Evolutionary conservation across 2,329 filamentous ascomycete genomes (phyloP).

Genomic region (Pseudogymnoascus sp.): DNA sequence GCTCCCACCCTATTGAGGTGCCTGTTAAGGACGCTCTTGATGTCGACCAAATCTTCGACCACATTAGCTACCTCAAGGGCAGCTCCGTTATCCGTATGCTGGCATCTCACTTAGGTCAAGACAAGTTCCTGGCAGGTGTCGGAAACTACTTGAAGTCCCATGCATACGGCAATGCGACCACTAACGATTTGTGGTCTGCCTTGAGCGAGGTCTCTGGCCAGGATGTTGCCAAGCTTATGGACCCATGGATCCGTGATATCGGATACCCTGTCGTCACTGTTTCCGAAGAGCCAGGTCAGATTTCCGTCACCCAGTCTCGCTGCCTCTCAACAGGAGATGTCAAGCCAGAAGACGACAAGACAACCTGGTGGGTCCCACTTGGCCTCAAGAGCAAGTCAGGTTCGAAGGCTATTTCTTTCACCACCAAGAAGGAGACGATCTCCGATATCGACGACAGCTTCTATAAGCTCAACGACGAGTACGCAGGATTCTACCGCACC

Average conservation of each 20-base stretch:
- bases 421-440: conserved; percentile 68
- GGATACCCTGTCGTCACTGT: conserved; percentile 88
- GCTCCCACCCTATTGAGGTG: conserved; percentile 93
- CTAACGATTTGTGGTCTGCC: conserved; percentile 82
- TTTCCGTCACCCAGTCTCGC: conserved; percentile 74
- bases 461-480: conserved; percentile 88
- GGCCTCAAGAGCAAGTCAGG: conserved; percentile 69
- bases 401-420: conserved; percentile 58
- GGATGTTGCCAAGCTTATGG: conserved; percentile 81
- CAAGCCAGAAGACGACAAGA: conserved; percentile 82
- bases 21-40: conserved; percentile 88
- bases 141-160: conserved; percentile 82
- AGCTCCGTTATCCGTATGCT: conserved; percentile 96
- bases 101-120: conserved; percentile 76
- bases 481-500: conserved; percentile 84
- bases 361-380: conserved; percentile 92
- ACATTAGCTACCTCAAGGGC: conserved; percentile 93
- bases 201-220: conserved; percentile 79
- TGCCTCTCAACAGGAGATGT: conserved; percentile 91
- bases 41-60: conserved; percentile 96
- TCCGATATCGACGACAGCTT: conserved; percentile 67
- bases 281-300: conserved; percentile 72
- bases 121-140: conserved; percentile 85
- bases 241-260: conserved; percentile 90
- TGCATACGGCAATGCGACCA: conserved; percentile 83